Evolutionary conservation across 2,329 filamentous ascomycete species (phyloP).

Genomic region (Cladophialophora exuberans): DNA sequence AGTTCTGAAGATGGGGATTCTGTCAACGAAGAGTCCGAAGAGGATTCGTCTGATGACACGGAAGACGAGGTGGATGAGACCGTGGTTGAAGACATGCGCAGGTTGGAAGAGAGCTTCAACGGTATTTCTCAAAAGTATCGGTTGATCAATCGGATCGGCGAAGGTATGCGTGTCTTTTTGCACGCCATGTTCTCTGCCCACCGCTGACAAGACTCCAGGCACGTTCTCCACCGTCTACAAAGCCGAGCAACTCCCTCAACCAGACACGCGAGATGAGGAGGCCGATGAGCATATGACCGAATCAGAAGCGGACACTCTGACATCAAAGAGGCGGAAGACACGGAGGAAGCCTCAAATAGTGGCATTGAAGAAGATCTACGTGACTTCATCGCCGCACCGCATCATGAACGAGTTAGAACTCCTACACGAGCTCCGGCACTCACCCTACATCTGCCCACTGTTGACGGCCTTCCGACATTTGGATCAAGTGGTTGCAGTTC

Average conservation of each 20-base stretch:
- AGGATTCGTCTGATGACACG: constrained; percentile 38
- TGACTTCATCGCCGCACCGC: constrained; percentile 89
- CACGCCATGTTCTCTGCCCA: constrained; percentile 20
- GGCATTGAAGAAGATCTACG: constrained; percentile 99
- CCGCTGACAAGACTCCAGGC: constrained; percentile 57
- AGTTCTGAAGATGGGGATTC: constrained; percentile 39
- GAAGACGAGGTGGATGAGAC: constrained; percentile 48
- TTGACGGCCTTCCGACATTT: constrained; percentile 95
- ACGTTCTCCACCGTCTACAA: constrained; percentile 99
- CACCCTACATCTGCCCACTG: constrained; percentile 84
- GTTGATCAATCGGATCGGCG: constrained; percentile 93
- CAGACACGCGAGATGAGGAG: constrained; percentile 79
- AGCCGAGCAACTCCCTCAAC: constrained; percentile 80
- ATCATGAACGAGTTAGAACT: constrained; percentile 97
- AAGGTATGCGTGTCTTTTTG: constrained; percentile 63
- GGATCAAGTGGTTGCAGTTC: constrained; percentile 91
- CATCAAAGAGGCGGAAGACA: constrained; percentile 57
- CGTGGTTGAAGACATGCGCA: constrained; percentile 84
- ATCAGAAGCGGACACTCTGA: constrained; percentile 70
- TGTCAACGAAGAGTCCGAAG: constrained; percentile 20
- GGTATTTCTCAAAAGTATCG: constrained; percentile 84
- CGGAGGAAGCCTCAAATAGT: constrained; percentile 73
- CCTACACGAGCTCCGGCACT: constrained; percentile 81
- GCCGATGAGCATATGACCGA: constrained; percentile 76
- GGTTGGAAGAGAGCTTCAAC: constrained; percentile 78